Evolutionary conservation across 805 yeast genomes (phyloP), one percentile per base, ranked within the genome.

Genomic region (Wickerhamiella qilinensis): DNA sequence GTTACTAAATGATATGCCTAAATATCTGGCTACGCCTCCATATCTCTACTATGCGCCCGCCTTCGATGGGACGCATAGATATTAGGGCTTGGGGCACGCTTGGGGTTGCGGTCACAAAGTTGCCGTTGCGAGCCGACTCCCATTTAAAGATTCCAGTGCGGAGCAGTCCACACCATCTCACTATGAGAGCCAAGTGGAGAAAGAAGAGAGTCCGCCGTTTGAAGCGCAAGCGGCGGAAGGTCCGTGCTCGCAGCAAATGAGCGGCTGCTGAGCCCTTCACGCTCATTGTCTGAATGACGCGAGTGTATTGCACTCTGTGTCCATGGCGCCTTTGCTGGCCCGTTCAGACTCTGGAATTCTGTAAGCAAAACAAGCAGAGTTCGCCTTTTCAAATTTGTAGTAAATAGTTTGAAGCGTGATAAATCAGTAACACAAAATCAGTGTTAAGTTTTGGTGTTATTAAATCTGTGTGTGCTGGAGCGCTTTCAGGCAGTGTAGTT

Each of bases 201-300:
- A 88, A 88, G 82, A 88, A 88, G 94, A 88, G 97, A 86, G 93
- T 81, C 71, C 86, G 97, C 83, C 84, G 97, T 83, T 82, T 88
- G 67, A 88, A 88, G 83, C 84, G 96, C 77, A 88, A 88, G 94
- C 83, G 97, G 81, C 95, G 97, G 96, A 88, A 88, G 94, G 95
- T 88, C 64, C 84, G 97, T 83, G 97, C 97, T 73, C 85, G 97
- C 83, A 83, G 94, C 54, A 50, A 50, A 47, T 50, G 48, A 49
- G 48, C 53, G 52, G 32, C 14, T 28, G 17, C 31, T 28, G 31
- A 8, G 7, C 31, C 31, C 8, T 16, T n/a, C 17, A 28, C 17
- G 17, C 31, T 28, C 31, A 14, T 6, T 28, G 31, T 28, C 28
- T 24, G 28, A 24, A 24, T 24, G 12, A n/a, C 15, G 14, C 17